Percentiles rank a stretch among this genome's conserved stretches.
These are phyloP conservation scores for Solanum clarkiae DNA, from an alignment of 257 asterid genomes.

Conservation along the genomic window DNA sequence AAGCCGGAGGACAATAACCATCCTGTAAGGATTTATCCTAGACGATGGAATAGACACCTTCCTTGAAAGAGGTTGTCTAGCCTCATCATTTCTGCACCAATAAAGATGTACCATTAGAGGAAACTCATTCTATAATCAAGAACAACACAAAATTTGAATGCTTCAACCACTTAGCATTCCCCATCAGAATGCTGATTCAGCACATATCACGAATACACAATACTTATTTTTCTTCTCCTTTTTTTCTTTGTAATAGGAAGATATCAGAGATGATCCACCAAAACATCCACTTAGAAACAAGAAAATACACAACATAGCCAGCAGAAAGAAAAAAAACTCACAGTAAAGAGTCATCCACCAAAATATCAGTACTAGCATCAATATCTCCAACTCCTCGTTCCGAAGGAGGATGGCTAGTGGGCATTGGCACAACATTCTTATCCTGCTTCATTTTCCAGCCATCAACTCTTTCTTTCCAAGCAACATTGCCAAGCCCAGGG, in stretches of 20 bases:
- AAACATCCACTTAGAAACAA: background rate
- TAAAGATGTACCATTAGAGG: background rate
- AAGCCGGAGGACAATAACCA: slow-evolving; percentile 91
- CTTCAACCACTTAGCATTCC: background rate
- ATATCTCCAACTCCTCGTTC: slow-evolving; percentile 90
- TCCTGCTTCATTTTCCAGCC: slow-evolving; percentile 99
- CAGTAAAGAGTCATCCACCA: slow-evolving; percentile 82
- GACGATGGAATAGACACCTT: slow-evolving; percentile 95
- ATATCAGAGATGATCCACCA: background rate
- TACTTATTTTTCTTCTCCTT: background rate
- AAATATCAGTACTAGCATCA: slow-evolving; percentile 80
- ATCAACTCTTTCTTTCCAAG: slow-evolving; percentile 95
- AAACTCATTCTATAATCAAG: background rate
- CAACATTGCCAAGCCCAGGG: slow-evolving; percentile 91
- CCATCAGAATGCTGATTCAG: background rate
- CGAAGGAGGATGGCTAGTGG: slow-evolving; percentile 82
- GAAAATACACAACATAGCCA: background rate
- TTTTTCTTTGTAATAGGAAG: background rate
- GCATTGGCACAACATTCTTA: slow-evolving; percentile 66
- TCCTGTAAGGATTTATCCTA: slow-evolving; percentile 93
- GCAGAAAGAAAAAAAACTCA: slow-evolving; percentile 25
- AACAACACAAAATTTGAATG: background rate
- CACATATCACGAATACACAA: background rate
- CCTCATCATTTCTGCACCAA: slow-evolving; percentile 88
- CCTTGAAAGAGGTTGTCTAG: slow-evolving; percentile 97